Conservation (phyloP, 2,329 filamentous ascomycete species). For the Xylariaceae sp. region DNA sequence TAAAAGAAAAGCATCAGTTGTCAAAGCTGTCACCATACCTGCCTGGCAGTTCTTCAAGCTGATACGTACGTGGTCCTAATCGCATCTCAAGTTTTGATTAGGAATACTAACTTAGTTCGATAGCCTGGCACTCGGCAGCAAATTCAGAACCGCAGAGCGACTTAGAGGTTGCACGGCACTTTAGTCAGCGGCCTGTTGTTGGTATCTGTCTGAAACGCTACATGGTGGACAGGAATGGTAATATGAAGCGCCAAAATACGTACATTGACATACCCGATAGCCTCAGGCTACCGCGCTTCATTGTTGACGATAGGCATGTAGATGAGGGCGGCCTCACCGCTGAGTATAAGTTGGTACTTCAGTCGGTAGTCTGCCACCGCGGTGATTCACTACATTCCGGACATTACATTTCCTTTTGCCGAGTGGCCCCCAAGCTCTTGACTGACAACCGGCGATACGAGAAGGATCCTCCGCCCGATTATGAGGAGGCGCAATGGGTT, state of each 20-base stretch:
- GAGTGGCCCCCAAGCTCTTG: conserved; percentile 71
- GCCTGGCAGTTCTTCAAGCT: conserved; percentile 98
- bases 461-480: conserved; percentile 66
- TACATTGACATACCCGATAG: conserved; percentile 86
- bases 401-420: conserved; percentile 87
- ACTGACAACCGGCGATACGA: conserved; percentile 64
- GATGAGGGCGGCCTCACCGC: conserved; percentile 72
- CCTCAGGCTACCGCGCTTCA: conserved; percentile 87
- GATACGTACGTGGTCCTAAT: conserved; percentile 69
- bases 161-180: conserved; percentile 85
- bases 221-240: conserved; percentile 72
- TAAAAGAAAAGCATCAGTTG: conserved; percentile 56
- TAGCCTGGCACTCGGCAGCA: conserved; percentile 81
- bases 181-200: conserved; percentile 83
- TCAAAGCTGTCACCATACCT: conserved; percentile 90
- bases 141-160: conserved; percentile 66
- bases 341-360: conserved; percentile 92
- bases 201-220: conserved; percentile 95
- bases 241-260: conserved; percentile 75
- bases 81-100: neutral
- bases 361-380: conserved; percentile 91
- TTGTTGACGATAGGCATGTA: conserved; percentile 76
- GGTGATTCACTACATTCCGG: conserved; percentile 86
- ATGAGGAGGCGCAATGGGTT: conserved; percentile 81
- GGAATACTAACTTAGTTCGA: conserved; percentile 43